A percentile compares a stretch with the other conserved stretches of the same genome.
Conservation (phyloP, 108 stramenopile genomes). For the Parmales sp. region DNA sequence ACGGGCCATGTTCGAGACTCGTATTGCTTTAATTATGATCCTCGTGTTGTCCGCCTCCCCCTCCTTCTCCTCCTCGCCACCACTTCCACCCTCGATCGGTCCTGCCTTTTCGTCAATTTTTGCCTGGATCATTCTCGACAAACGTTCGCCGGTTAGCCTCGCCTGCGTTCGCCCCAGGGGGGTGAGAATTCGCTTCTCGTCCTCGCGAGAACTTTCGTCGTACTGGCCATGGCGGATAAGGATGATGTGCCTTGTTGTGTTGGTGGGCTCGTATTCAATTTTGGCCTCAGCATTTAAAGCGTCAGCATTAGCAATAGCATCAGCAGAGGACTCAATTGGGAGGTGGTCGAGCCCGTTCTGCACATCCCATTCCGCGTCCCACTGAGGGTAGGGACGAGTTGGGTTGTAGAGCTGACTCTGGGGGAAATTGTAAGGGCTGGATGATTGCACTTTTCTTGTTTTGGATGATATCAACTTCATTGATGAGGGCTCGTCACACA, state of each 20-base stretch:
- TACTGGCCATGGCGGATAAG: slow-evolving; percentile 82
- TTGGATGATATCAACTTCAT: too few species aligned
- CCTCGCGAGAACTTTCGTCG: slow-evolving; percentile 62
- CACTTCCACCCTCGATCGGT: not conserved
- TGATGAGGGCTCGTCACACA: too few species aligned
- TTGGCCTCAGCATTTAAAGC: too few species aligned
- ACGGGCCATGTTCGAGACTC: slow-evolving; percentile 64
- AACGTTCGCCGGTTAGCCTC: slow-evolving; percentile 58
- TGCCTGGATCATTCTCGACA: slow-evolving; percentile 45
- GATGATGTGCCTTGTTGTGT: slow-evolving; percentile 64
- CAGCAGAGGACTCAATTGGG: too few species aligned
- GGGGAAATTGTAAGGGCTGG: too few species aligned
- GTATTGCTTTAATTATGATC: slow-evolving; percentile 57
- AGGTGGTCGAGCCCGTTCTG: too few species aligned
- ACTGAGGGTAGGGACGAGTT: too few species aligned
- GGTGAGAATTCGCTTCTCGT: slow-evolving; percentile 65
- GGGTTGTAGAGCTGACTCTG: too few species aligned
- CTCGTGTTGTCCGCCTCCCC: slow-evolving; percentile 46
- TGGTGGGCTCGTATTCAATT: not conserved
- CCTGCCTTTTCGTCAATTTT: not conserved
- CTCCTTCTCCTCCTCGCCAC: not conserved
- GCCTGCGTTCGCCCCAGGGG: slow-evolving; percentile 74
- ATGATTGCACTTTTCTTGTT: too few species aligned
- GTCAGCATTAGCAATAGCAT: too few species aligned
- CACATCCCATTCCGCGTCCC: too few species aligned